phyloP scores from a whole-genome alignment of 2,329 filamentous ascomycete species.

The Colletotrichum trifolii region DNA sequence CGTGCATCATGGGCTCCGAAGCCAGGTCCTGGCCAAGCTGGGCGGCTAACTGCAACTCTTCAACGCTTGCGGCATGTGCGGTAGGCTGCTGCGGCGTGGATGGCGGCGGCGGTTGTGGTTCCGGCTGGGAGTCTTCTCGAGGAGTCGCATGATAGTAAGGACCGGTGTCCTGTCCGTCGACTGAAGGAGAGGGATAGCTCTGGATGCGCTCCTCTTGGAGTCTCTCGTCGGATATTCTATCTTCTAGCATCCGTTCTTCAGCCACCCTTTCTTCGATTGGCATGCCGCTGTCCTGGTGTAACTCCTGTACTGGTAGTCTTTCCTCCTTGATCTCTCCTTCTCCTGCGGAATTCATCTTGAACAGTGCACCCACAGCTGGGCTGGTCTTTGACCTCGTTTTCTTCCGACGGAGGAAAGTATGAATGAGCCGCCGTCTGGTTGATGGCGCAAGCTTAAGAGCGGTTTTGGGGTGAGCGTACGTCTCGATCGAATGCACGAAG shows the following conservation, averaged over 20 bases:
- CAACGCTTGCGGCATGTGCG: conserved; percentile 57
- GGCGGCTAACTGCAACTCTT: conserved; percentile 68
- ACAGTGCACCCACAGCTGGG: background rate
- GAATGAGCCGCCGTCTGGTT: too few species aligned
- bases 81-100: conserved; percentile 54
- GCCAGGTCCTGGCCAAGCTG: conserved; percentile 67
- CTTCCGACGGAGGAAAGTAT: too few species aligned
- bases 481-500: background rate
- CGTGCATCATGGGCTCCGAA: conserved; percentile 58
- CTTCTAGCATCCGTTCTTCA: conserved; percentile 26
- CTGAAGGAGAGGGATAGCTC: conserved; percentile 27
- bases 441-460: too few species aligned
- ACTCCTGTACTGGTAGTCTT: conserved; percentile 16
- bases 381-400: background rate
- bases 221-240: conserved; percentile 24
- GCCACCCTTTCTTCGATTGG: background rate
- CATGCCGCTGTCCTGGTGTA: conserved; percentile 10
- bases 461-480: background rate
- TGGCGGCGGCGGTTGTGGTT: conserved; percentile 46
- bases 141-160: conserved; percentile 38
- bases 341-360: conserved; percentile 24
- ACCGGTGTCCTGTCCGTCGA: conserved; percentile 26
- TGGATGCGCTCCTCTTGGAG: conserved; percentile 30
- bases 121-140: conserved; percentile 38
- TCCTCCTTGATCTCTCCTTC: conserved; percentile 30